Percentiles rank a stretch among this genome's conserved stretches.
phyloP scores from a whole-genome alignment of 768 basidiomycete genomes.

The Boletus sp. region DNA sequence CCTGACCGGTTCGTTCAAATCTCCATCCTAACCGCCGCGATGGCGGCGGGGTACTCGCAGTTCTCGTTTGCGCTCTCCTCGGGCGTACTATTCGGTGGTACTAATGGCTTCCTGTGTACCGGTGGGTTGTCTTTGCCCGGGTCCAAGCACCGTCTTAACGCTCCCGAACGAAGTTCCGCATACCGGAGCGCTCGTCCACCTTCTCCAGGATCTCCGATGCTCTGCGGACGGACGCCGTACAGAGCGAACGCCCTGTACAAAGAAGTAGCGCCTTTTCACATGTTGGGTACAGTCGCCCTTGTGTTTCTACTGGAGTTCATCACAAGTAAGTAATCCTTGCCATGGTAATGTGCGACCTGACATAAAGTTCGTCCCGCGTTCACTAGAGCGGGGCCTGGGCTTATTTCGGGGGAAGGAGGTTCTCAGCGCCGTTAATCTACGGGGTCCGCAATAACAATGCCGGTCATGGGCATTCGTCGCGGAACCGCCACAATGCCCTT shows the following conservation, averaged over 20 bases:
- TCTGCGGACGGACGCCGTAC: conserved; percentile 8
- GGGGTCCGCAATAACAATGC: conserved; percentile 21
- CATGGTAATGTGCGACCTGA: conserved; percentile 3
- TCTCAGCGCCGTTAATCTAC: conserved; percentile 19
- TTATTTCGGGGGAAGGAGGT: conserved; percentile 10
- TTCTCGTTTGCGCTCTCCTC: conserved; percentile 21
- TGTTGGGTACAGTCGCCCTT: neutral
- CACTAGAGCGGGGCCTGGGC: neutral
- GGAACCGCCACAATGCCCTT: conserved; percentile 28
- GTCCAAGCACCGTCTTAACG: conserved; percentile 5
- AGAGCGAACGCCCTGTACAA: neutral
- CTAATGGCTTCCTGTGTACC: conserved; percentile 8
- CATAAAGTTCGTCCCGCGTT: neutral
- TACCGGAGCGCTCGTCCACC: conserved; percentile 6
- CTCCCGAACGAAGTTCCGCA: conserved; percentile 3
- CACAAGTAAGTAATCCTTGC: neutral
- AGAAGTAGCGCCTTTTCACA: neutral
- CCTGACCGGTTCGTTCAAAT: conserved; percentile 8
- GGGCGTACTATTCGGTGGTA: conserved; percentile 20
- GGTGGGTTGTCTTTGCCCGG: conserved; percentile 2
- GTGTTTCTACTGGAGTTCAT: conserved; percentile 7
- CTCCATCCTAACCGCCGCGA: conserved; percentile 25
- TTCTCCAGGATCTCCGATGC: conserved; percentile 13
- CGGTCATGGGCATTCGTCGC: conserved; percentile 20
- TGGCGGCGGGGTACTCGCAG: conserved; percentile 17